Base-by-base conservation (phyloP, 1,284 basidiomycete genomes). In the Ustilago xerochloae region DNA sequence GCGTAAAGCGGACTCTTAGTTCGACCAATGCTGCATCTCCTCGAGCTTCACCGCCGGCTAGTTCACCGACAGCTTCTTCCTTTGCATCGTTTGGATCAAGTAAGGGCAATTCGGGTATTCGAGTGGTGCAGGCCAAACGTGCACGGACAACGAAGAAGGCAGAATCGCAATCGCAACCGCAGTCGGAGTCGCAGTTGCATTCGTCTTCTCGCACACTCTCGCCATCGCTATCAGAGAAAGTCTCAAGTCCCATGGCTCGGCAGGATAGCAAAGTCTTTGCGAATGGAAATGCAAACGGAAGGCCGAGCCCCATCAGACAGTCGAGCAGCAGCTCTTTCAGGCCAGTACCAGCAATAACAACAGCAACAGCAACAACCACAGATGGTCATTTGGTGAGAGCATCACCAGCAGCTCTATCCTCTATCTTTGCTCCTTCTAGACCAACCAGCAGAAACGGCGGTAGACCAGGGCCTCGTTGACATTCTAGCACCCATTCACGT, bases 361-460 rank as follows among this genome's bases (percentile, higher is more conserved):
- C 18, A 47, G 32, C 38, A 20, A n/a, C 26, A n/a, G 16, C n/a
- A 8, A 45, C 32, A 16, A 29, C 35, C 3, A 20, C 48, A 26
- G 51, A 66, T n/a, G 8, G 22, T 1, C n/a, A 41, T 4, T 8
- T 58, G 12, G 54, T 53, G 4, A 38, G 61, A 26, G 69, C 63
- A 2, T 68, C 65, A 7, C 53, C 70, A 8, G 64, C 70, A 3
- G 66, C 70, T 3, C 15, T 68, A n/a, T 68, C 65, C n/a, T 64
- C 61, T 18, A 64, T 74, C 33, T 74, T 74, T 38, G 49, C 60
- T 15, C 64, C 61, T 7, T 22, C 22, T 43, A 43, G 41, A 43
- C 41, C 41, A 6, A 24, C 41, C 16, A 24, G 41, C 26, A 22
- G 41, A 15, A 24, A 24, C 12, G n/a, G 22, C 20, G 22, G 41